Base-by-base conservation (phyloP, 495 filamentous ascomycete genomes). In the Talaromyces proteolyticus region DNA sequence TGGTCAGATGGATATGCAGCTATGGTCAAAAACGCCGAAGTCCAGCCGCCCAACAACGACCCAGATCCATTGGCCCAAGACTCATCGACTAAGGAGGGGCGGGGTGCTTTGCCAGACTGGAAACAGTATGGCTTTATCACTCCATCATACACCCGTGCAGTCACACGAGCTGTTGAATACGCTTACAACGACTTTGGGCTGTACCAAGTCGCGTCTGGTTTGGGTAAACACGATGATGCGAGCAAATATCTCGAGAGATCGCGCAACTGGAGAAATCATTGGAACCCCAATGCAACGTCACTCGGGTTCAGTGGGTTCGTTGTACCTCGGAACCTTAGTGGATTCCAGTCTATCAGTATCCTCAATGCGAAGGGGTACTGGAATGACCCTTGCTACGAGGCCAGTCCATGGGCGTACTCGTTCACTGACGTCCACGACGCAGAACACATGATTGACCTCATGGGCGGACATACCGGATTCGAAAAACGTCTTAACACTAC, bases 101-200 rank as follows among this genome's bases (percentile, higher is more conserved):
- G 86, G 22, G 81, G 86, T 8, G 86, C 84, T 1, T 66, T 90
- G 8, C 79, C 81, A 0, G 84, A 88, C 63, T 90, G 86, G 86
- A 56, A 80, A 1, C 52, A 69, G 22, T 70, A 72, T 26, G 82
- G 82, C 11, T 88, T 75, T 54, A 86, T 88, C 51, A 86, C 84
- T 4, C 78, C 82, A 0, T 72, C 60, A 21, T 87, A 70, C 55
- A 69, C 66, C 6, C 76, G 86, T 6, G 77, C 82, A 0, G 84
- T 87, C 16, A 81, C 75, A 12, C 67, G 85, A 2, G 82, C 85
- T 1, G 74, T 86, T 4, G 86, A 89, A 60, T 90, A 89, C 50
- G 64, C 81, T 4, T 63, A 65, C 44, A 88, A 90, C 56, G 86
- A 90, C 57, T 89, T 89, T 53, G 73, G 68, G 0, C 63, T 90